These are phyloP conservation scores for Chenopodium berlandieri DNA, from an alignment of 148 eudicot species.

Conservation along the genomic window DNA sequence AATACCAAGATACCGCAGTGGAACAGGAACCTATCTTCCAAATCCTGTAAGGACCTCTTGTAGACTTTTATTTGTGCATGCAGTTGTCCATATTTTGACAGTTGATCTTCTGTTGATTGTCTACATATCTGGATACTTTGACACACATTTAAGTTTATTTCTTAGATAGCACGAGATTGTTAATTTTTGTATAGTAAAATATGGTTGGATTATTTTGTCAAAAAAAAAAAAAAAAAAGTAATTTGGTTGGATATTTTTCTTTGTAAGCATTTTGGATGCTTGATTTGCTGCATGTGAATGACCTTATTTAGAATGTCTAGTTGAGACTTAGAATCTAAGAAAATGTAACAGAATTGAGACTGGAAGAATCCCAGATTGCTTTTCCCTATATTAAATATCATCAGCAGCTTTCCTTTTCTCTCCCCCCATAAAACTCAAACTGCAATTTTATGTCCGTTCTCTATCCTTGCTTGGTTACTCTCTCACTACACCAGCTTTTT, in stretches of 20 bases:
- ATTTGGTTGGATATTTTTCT: not conserved
- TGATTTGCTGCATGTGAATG: not conserved
- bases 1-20: conserved; percentile 66
- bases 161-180: not conserved
- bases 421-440: not conserved
- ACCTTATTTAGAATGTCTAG: not conserved
- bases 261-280: not conserved
- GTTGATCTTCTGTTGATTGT: not conserved
- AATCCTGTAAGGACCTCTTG: conserved; percentile 58
- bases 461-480: not conserved
- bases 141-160: not conserved
- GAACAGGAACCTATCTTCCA: conserved; percentile 92
- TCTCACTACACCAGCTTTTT: not conserved
- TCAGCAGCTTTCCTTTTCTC: not conserved
- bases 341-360: not conserved
- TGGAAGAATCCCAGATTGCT: not conserved
- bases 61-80: not conserved
- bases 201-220: not conserved
- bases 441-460: not conserved
- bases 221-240: too few relatives aligned
- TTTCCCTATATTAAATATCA: not conserved
- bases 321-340: not conserved
- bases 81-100: conserved; percentile 3
- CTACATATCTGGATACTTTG: not conserved
- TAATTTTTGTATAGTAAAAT: not conserved